These are phyloP conservation scores for Gnomoniopsis sp. DNA, from an alignment of 2,329 filamentous ascomycete genomes.

Conservation along the genomic window DNA sequence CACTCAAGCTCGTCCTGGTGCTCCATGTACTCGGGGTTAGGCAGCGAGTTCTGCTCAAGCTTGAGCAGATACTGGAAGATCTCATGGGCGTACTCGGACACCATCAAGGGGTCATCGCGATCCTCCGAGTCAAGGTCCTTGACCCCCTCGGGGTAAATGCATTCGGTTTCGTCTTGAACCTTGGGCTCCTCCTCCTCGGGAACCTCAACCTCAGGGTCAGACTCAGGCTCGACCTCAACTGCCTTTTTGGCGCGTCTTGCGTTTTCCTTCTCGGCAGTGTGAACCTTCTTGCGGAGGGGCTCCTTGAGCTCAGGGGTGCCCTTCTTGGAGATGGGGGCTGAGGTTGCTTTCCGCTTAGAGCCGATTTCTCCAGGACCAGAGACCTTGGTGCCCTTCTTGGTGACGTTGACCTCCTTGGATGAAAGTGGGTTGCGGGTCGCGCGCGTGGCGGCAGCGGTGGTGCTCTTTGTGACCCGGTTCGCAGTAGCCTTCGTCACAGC, in stretches of 20 bases:
- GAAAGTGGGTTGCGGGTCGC: conserved; percentile 46
- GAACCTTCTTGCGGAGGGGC: conserved; percentile 64
- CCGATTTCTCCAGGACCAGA: conserved; percentile 18
- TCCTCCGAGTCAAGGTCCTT: conserved; percentile 82
- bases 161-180: conserved; percentile 18
- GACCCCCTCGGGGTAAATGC: conserved; percentile 37
- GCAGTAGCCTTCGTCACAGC: conserved; percentile 77
- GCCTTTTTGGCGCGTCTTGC: conserved; percentile 32
- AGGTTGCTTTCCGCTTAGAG: conserved; percentile 62
- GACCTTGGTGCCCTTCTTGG: conserved; percentile 53
- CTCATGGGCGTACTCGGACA: conserved; percentile 92
- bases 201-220: conserved; percentile 29
- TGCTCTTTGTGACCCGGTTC: conserved; percentile 73
- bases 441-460: conserved; percentile 54
- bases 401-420: conserved; percentile 53
- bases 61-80: conserved; percentile 95
- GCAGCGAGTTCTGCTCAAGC: conserved; percentile 73
- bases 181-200: conserved; percentile 26
- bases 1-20: conserved; percentile 94
- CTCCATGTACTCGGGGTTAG: conserved; percentile 92
- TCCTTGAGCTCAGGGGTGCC: conserved; percentile 62
- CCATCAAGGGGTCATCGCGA: conserved; percentile 91
- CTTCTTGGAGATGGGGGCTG: conserved; percentile 57
- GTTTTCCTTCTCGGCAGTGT: conserved; percentile 52
- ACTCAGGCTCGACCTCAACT: conserved; percentile 25